Evolutionary conservation across 768 basidiomycete genomes (phyloP), one percentile per base, ranked within the genome.

Genomic region (Calocera viscosa): DNA sequence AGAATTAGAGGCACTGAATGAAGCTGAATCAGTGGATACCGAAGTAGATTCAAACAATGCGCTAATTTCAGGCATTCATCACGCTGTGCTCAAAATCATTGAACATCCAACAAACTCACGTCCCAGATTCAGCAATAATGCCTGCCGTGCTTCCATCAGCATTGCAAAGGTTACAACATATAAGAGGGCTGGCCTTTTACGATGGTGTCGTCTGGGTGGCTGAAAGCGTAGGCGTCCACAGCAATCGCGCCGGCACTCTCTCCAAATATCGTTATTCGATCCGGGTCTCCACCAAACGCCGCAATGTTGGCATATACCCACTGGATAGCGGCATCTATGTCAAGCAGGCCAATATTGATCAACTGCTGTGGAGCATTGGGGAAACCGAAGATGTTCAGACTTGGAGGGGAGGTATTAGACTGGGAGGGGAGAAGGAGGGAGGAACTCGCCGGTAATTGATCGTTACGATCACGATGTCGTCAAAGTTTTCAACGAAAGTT

Each of bases 211-310:
- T 47, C 43, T 47, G 43, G 43, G 19, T 47, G 43, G 43, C 16
- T 47, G 43, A 47, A 47, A 47, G 19, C 43, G 24, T 47, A 47
- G 19, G 43, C 43, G 24, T 47, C 74, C 11, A 80, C 83, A 24
- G 81, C 81, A 49, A 83, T 80, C n/a, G 83, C 81, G 7, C 84
- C 84, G 0, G 84, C 84, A 47, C 80, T 81, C 69, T 85, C 78
- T 22, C 84, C 85, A 65, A 81, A 81, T 26, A 81, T 72, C 1
- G 82, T 84, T 1, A 84, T 82, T 77, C 81, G 67, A 5, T 35
- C 33, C 1, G 66, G 43, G 63, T 76, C 71, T 16, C 76, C 76
- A 2, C 76, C 76, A 34, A 77, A 76, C 1, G 68, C 65, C 2
- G 63, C 47, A 63, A 77, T 73, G 64, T 76, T 76, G 2, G 47